Evolutionary conservation across 176 grass and related monocot species (phyloP).

Genomic region (Paspalum vaginatum): DNA sequence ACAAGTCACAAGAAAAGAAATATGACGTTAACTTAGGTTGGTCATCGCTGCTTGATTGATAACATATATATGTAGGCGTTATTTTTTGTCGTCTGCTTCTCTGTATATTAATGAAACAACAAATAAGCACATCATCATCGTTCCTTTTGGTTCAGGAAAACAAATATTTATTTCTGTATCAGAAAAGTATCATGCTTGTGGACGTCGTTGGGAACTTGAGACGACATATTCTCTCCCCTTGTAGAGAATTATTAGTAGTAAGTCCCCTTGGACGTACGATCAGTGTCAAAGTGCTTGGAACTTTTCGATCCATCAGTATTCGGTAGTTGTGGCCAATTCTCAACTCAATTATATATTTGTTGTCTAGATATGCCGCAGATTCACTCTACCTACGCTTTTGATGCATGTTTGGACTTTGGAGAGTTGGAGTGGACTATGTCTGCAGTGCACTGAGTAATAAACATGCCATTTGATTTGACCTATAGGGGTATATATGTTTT

Average conservation of each 20-base stretch:
- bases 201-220: background rate
- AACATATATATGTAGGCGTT: too few species aligned
- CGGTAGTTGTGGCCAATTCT: background rate
- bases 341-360: background rate
- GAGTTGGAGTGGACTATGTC: too few species aligned
- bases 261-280: background rate
- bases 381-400: background rate
- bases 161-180: background rate
- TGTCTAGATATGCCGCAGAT: background rate
- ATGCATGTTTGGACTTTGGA: background rate
- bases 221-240: constrained; percentile 27
- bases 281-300: background rate
- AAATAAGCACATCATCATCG: too few species aligned
- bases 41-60: too few species aligned
- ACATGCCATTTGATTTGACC: background rate
- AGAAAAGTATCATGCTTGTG: constrained; percentile 3
- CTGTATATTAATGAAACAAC: too few species aligned
- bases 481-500: too few species aligned
- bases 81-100: too few species aligned
- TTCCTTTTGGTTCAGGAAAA: too few species aligned
- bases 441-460: background rate
- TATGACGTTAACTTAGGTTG: too few species aligned
- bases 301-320: background rate
- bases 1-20: too few species aligned
- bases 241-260: background rate